Base-by-base conservation (phyloP, 345 rosid genomes). In the Citrus australasica region DNA sequence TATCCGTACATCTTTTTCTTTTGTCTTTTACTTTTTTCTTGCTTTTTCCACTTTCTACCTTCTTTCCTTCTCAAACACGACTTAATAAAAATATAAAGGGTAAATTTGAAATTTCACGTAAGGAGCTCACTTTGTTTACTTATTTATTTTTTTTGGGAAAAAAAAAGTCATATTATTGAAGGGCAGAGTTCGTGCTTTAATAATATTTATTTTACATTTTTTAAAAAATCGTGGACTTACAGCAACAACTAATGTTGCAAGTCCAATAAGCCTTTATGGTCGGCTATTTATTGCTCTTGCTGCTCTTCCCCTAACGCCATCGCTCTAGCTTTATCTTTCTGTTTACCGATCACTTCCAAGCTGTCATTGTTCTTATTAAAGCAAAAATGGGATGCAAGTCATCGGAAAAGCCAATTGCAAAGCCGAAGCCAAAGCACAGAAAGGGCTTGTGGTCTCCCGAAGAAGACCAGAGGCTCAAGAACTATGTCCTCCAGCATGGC, bases 391-490 rank as follows among this genome's bases (percentile, higher is more conserved):
- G 77, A 28, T 59, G 75, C 74, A 88, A 86, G 67, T 59, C 86
- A 37, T 79, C 85, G 42, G 95, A 88, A 38, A 92, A 79, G 82
- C 87, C 86, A 33, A 92, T 77, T 80, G 86, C 86, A 33, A 66
- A 64, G 37, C 68, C 61, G 30, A 91, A 87, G 88, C 79, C 82
- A 59, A 92, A 86, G 86, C 92, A 89, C 76, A 90, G 89, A 82
- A 95, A 93, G 77, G 99, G 99, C 60, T 80, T 95, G 25, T 95
- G 99, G 99, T 95, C 99, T 48, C 99, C 99, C 60, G 99, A 93
- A 81, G 99, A 95, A 88, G 99, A 95, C 81, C 90, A 87, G 6
- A 87, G 84, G 85, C 99, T 95, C 61, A 87, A 84, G 56, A 85
- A 76, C 79, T 82, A 88, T 73, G 82, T 95, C 84, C 78, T 88